Percentiles rank a stretch among this genome's conserved stretches.
Conservation (phyloP, 225 moss, liverwort and hornwort genomes). For the Bryoerythrophyllum caledonicum region DNA sequence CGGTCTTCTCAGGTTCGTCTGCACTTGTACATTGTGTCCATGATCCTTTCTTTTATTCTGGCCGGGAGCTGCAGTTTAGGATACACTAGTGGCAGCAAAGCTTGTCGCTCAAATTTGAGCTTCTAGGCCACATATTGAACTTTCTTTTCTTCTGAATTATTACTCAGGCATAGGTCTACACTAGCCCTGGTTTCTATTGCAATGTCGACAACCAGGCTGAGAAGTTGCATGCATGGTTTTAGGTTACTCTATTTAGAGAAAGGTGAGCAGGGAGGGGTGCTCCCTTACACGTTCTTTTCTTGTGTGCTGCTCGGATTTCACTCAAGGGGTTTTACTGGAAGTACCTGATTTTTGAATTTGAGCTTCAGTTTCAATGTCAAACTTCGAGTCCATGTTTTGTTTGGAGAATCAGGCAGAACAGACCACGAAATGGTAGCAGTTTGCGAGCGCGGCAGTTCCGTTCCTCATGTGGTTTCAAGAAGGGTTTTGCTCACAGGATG, state of each 20-base stretch:
- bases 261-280: constrained; percentile 14
- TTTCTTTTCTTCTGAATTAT: background rate
- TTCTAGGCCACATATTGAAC: background rate
- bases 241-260: constrained; percentile 5
- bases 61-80: constrained; percentile 28
- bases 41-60: constrained; percentile 25
- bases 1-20: constrained; percentile 39
- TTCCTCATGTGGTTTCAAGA: background rate
- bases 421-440: background rate
- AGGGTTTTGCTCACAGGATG: background rate
- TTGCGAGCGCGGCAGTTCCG: background rate
- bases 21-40: constrained; percentile 41
- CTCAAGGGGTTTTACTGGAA: constrained; percentile 12
- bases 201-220: constrained; percentile 4
- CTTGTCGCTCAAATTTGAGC: constrained; percentile 20
- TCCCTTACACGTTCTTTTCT: constrained; percentile 8
- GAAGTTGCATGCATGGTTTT: constrained; percentile 19
- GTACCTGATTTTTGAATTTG: constrained; percentile 14
- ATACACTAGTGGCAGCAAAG: background rate
- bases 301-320: constrained; percentile 13
- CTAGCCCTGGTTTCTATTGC: constrained; percentile 5
- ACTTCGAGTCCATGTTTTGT: background rate
- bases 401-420: background rate
- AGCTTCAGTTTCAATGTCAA: constrained; percentile 16
- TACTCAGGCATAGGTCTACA: constrained; percentile 13